phyloP scores from a whole-genome alignment of 2,329 filamentous ascomycete genomes.

The Geosmithia morbida region DNA sequence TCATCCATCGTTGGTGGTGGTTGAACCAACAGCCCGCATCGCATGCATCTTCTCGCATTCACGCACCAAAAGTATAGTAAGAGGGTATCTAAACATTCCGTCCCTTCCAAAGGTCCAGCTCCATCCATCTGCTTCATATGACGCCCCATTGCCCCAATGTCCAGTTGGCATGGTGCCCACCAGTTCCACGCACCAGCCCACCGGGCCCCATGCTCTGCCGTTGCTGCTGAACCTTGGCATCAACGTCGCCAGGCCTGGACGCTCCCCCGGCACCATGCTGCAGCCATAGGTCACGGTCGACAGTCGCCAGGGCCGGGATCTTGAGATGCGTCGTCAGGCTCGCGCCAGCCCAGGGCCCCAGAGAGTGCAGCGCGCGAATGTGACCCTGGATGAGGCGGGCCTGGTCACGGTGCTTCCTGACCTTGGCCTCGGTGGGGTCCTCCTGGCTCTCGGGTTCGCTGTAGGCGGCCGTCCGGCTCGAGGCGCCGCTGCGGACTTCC shows the following conservation, averaged over 20 bases:
- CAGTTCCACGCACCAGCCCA: conserved; percentile 23
- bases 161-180: conserved; percentile 34
- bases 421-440: conserved; percentile 20
- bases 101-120: neutral
- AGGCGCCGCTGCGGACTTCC: conserved; percentile 5
- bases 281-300: conserved; percentile 59
- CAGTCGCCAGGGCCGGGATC: conserved; percentile 50
- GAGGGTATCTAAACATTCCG: neutral
- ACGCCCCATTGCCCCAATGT: conserved; percentile 49
- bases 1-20: neutral
- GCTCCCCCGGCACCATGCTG: conserved; percentile 52
- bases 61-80: neutral
- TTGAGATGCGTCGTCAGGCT: conserved; percentile 56
- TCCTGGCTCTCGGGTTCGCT: conserved; percentile 2
- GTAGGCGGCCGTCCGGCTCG: conserved; percentile 4
- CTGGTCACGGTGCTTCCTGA: conserved; percentile 18
- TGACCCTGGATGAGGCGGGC: conserved; percentile 33
- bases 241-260: conserved; percentile 42
- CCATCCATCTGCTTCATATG: conserved; percentile 13
- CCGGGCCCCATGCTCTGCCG: conserved; percentile 51
- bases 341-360: conserved; percentile 63
- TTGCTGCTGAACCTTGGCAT: conserved; percentile 35
- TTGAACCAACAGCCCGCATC: neutral
- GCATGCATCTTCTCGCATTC: neutral
- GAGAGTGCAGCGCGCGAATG: conserved; percentile 50